phyloP scores from a whole-genome alignment of 192 early-diverging fungal genomes.

The Cetraspora pellucida region DNA sequence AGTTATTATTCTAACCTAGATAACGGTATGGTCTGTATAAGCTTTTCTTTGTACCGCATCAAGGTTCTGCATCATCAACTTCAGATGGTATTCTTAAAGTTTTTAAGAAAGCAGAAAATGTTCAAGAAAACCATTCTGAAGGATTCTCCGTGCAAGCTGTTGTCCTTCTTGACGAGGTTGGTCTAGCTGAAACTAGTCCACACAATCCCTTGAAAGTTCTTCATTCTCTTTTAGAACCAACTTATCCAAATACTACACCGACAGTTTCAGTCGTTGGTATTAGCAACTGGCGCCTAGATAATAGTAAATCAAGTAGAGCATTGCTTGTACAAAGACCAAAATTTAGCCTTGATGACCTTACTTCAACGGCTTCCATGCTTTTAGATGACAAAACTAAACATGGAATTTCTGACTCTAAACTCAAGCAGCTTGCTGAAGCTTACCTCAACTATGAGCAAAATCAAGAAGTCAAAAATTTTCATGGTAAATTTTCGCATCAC shows the following conservation, averaged over 20 bases:
- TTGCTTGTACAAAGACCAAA: slow-evolving; percentile 10
- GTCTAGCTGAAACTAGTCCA: slow-evolving; percentile 21
- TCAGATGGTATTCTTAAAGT: slow-evolving; percentile 28
- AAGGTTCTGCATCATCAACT: slow-evolving; percentile 32
- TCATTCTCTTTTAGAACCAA: slow-evolving; percentile 24
- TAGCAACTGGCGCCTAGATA: neutral
- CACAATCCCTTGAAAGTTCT: slow-evolving; percentile 30
- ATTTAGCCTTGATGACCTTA: neutral
- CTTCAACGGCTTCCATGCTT: neutral
- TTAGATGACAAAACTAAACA: too few relatives aligned
- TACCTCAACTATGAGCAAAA: neutral
- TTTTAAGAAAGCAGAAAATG: slow-evolving; percentile 17
- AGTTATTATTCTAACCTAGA: too few relatives aligned
- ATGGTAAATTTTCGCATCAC: neutral
- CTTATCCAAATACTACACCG: neutral
- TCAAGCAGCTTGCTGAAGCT: neutral
- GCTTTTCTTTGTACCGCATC: slow-evolving; percentile 26
- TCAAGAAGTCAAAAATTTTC: slow-evolving; percentile 12
- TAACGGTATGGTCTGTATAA: too few relatives aligned
- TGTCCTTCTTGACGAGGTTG: slow-evolving; percentile 28
- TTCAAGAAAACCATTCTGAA: slow-evolving; percentile 13
- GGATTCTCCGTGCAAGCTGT: slow-evolving; percentile 11
- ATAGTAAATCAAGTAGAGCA: slow-evolving; percentile 7
- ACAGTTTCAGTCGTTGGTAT: neutral
- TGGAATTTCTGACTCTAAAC: neutral